Evolutionary conservation across 2,329 filamentous ascomycete species (phyloP).

Genomic region (Juglanconis sp.): DNA sequence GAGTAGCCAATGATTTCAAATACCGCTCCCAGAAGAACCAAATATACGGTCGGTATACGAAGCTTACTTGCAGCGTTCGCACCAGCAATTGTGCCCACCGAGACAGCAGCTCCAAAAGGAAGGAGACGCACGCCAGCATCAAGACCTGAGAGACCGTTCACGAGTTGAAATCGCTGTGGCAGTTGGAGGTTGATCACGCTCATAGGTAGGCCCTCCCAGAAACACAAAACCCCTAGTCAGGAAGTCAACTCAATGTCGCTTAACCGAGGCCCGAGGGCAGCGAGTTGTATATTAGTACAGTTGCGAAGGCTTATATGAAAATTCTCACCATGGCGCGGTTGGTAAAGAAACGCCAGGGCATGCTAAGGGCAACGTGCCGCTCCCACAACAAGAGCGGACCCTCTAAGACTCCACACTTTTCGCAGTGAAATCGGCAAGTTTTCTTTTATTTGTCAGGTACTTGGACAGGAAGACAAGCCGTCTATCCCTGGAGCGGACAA

Average conservation of each 20-base stretch:
- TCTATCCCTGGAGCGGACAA: too few relatives aligned
- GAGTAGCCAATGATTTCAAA: conserved; percentile 14
- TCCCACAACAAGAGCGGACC: conserved; percentile 17
- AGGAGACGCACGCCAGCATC: conserved; percentile 19
- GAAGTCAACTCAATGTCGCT: neutral
- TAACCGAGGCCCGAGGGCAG: neutral
- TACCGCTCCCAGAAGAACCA: conserved; percentile 4
- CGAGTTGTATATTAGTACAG: too few relatives aligned
- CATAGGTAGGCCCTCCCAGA: conserved; percentile 7
- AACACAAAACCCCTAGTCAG: neutral
- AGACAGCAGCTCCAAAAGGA: conserved; percentile 13
- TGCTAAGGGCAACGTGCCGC: conserved; percentile 9
- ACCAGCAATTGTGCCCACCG: neutral
- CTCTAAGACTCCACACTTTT: too few relatives aligned
- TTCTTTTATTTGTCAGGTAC: too few relatives aligned
- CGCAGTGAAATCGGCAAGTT: too few relatives aligned
- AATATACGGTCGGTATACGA: conserved; percentile 1
- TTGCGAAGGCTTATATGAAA: conserved; percentile 18
- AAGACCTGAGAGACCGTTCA: conserved; percentile 17
- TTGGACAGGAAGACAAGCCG: too few relatives aligned
- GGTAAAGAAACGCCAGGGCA: conserved; percentile 23
- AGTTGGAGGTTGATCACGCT: conserved; percentile 17
- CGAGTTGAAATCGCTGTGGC: conserved; percentile 22
- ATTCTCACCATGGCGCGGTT: conserved; percentile 18
- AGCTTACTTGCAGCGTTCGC: neutral